phyloP scores from a whole-genome alignment of 495 filamentous ascomycete genomes.

The Xylaria flabelliformis region DNA sequence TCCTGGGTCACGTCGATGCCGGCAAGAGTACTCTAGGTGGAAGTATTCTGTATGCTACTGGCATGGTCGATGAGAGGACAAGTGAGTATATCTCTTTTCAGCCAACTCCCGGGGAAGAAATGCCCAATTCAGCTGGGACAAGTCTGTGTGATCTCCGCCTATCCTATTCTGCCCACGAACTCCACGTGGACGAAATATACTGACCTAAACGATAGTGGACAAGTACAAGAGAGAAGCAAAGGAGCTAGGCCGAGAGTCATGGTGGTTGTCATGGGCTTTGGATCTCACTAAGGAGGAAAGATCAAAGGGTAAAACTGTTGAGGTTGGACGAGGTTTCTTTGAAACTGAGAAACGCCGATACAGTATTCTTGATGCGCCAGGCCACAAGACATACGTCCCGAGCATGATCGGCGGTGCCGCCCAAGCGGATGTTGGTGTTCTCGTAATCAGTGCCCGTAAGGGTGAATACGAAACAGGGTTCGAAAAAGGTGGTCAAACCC shows the following conservation, averaged over 20 bases:
- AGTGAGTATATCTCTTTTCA: conserved; percentile 19
- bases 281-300: conserved; percentile 97
- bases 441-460: conserved; percentile 96
- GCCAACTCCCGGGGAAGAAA: no score
- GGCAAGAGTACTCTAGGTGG: conserved; percentile 97
- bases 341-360: conserved; percentile 89
- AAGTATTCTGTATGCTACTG: conserved; percentile 86
- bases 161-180: not conserved
- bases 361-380: conserved; percentile 94
- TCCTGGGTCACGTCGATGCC: conserved; percentile 97
- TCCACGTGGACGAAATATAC: not conserved
- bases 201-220: conserved; percentile 61
- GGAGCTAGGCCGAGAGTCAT: conserved; percentile 93
- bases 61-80: conserved; percentile 98
- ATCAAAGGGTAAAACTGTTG: conserved; percentile 96
- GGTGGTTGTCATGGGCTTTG: conserved; percentile 97
- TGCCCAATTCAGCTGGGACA: not conserved
- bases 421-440: conserved; percentile 92
- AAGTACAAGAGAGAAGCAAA: conserved; percentile 98
- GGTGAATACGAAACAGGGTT: conserved; percentile 99
- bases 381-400: conserved; percentile 95
- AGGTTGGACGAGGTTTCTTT: conserved; percentile 96
- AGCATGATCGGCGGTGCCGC: conserved; percentile 97
- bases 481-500: conserved; percentile 96
- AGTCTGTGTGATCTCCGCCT: not conserved